phyloP scores from a whole-genome alignment of 1,139 yeast genomes.

The Candida neerlandica region DNA sequence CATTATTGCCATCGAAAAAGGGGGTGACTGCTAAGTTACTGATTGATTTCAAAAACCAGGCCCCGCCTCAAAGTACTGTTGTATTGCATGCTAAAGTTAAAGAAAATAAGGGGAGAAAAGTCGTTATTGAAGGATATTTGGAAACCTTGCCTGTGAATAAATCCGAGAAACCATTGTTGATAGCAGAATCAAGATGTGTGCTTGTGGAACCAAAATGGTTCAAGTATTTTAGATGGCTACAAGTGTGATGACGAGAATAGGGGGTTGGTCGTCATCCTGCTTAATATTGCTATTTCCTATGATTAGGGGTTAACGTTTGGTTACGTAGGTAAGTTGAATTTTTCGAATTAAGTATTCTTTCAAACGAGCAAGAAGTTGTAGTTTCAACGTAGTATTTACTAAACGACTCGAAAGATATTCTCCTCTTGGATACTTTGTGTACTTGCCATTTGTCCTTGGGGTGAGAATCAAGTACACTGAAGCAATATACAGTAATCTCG shows the following conservation, averaged over 20 bases:
- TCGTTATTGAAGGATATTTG: constrained; percentile 66
- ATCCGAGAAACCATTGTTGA: constrained; percentile 30
- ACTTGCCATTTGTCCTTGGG: too few relatives aligned
- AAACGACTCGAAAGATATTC: too few relatives aligned
- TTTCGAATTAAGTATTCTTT: too few relatives aligned
- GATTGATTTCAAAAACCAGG: constrained; percentile 67
- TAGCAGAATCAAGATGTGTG: constrained; percentile 63
- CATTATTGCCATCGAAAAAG: constrained; percentile 73
- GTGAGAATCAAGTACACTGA: too few relatives aligned
- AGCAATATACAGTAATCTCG: too few relatives aligned
- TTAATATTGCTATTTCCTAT: not conserved
- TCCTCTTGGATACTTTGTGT: too few relatives aligned
- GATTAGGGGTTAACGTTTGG: too few relatives aligned
- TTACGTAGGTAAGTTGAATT: too few relatives aligned
- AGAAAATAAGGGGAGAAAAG: constrained; percentile 78
- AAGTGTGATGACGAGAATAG: constrained; percentile 19
- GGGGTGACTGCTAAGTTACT: constrained; percentile 90
- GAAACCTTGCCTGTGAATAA: constrained; percentile 44
- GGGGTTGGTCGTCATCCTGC: not conserved
- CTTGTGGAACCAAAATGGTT: constrained; percentile 84
- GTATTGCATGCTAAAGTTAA: constrained; percentile 68
- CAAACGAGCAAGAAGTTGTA: too few relatives aligned
- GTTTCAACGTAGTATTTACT: too few relatives aligned
- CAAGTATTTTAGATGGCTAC: constrained; percentile 66
- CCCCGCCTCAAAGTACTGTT: constrained; percentile 66